phyloP scores from a whole-genome alignment of 441 rosid genomes.

The Pelargonium exstipulatum region DNA sequence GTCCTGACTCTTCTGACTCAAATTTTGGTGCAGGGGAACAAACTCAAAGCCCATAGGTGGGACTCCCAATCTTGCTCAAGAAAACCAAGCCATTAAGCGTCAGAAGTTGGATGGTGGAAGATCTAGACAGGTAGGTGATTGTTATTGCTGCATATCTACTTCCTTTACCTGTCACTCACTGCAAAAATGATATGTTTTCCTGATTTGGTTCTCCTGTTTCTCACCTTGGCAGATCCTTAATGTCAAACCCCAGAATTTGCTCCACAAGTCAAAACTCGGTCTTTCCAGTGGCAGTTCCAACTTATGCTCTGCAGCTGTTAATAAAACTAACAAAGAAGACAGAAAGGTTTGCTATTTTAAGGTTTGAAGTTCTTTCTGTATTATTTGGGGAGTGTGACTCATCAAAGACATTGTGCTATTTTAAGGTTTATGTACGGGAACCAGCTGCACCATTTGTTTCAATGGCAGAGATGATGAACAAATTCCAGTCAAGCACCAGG shows the following conservation, averaged over 20 bases:
- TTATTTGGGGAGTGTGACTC: background rate
- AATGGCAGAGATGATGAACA: constrained; percentile 79
- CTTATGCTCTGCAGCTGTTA: constrained; percentile 36
- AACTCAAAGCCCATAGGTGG: constrained; percentile 29
- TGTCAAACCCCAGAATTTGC: constrained; percentile 57
- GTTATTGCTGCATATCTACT: background rate
- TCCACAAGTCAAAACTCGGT: constrained; percentile 78
- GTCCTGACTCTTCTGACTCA: constrained; percentile 1
- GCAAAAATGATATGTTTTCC: background rate
- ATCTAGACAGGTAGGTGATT: constrained; percentile 87
- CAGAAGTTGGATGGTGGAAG: constrained; percentile 92
- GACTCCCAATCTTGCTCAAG: constrained; percentile 56
- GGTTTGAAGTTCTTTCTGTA: constrained; percentile 12
- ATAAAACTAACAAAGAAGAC: constrained; percentile 45
- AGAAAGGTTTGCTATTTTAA: constrained; percentile 55
- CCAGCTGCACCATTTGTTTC: constrained; percentile 61
- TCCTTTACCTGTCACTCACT: background rate
- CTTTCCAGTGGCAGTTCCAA: constrained; percentile 38
- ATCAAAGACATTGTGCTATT: constrained; percentile 9
- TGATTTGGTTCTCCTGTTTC: constrained; percentile 2
- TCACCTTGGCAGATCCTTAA: constrained; percentile 60
- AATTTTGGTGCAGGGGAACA: constrained; percentile 31
- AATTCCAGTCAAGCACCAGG: constrained; percentile 81
- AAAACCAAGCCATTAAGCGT: constrained; percentile 86
- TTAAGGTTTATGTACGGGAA: constrained; percentile 72